These are phyloP conservation scores for Collariella sp. DNA, from an alignment of 495 filamentous ascomycete species.

Conservation along the genomic window DNA sequence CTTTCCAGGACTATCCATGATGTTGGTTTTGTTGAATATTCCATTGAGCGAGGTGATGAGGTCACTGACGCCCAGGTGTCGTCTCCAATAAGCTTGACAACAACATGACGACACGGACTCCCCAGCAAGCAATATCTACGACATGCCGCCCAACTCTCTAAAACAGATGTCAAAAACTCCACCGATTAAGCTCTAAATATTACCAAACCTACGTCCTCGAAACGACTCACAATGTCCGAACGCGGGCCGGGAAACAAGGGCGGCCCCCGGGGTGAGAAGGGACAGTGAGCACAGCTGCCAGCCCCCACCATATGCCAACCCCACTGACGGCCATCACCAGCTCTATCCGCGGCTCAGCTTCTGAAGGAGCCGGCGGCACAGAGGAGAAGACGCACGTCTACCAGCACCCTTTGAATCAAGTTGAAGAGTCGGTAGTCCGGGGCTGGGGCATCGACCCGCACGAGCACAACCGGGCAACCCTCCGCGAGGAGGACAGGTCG, in stretches of 20 bases:
- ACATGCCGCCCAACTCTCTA: neutral
- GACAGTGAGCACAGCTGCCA: constrained; percentile 22
- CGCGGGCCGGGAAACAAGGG: constrained; percentile 22
- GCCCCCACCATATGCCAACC: neutral
- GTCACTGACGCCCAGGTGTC: neutral
- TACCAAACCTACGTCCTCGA: no score
- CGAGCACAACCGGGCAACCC: neutral
- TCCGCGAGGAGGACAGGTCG: neutral
- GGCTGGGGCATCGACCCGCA: constrained; percentile 10
- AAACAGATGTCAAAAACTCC: no score
- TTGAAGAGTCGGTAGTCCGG: constrained; percentile 16
- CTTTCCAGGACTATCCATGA: no score
- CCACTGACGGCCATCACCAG: neutral
- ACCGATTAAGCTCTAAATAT: no score
- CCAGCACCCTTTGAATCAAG: constrained; percentile 21
- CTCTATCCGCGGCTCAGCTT: constrained; percentile 17
- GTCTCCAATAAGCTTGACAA: neutral
- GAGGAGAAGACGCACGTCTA: constrained; percentile 27
- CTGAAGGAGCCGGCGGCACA: constrained; percentile 28
- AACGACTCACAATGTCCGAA: constrained; percentile 2
- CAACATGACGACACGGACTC: neutral
- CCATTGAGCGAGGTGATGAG: no score
- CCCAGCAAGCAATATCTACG: neutral
- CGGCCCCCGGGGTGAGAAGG: constrained; percentile 29
- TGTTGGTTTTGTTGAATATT: no score